These are phyloP conservation scores for Penicillium manginii DNA, from an alignment of 495 filamentous ascomycete species.

Conservation along the genomic window DNA sequence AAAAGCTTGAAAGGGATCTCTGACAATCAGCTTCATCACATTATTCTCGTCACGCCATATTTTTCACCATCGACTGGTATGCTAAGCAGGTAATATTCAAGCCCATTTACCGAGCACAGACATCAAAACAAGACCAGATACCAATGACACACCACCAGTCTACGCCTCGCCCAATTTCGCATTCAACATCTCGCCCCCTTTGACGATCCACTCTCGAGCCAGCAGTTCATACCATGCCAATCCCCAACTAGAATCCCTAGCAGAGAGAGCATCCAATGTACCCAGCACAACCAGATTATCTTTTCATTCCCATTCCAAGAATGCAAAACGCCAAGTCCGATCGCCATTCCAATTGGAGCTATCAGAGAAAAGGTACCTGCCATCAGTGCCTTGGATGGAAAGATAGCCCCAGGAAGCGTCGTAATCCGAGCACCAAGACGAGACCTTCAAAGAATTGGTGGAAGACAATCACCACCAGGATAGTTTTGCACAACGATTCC, in stretches of 20 bases:
- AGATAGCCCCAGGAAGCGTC: constrained; percentile 58
- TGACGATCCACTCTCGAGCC: constrained; percentile 50
- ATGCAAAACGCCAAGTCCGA: constrained; percentile 46
- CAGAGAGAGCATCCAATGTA: constrained; percentile 49
- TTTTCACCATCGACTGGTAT: neutral
- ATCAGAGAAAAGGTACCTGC: constrained; percentile 42
- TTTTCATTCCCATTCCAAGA: constrained; percentile 43
- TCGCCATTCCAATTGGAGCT: constrained; percentile 51
- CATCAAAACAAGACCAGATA: constrained; percentile 47
- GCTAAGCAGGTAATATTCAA: constrained; percentile 12
- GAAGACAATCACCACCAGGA: constrained; percentile 74
- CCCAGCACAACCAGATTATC: constrained; percentile 45
- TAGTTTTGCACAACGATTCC: constrained; percentile 62
- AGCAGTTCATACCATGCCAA: constrained; percentile 52
- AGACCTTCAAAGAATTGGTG: constrained; percentile 73
- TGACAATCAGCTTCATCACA: too few species aligned
- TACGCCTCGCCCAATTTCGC: constrained; percentile 35
- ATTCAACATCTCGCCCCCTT: constrained; percentile 44
- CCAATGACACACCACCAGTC: constrained; percentile 36
- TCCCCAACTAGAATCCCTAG: constrained; percentile 51
- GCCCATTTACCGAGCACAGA: constrained; percentile 51
- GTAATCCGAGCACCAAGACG: constrained; percentile 74
- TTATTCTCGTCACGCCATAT: too few species aligned
- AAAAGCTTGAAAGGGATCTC: too few species aligned
- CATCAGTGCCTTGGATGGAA: constrained; percentile 44